Evolutionary conservation across 2,329 filamentous ascomycete genomes (phyloP), one percentile per base, ranked within the genome.

Genomic region (Botrytis elliptica): DNA sequence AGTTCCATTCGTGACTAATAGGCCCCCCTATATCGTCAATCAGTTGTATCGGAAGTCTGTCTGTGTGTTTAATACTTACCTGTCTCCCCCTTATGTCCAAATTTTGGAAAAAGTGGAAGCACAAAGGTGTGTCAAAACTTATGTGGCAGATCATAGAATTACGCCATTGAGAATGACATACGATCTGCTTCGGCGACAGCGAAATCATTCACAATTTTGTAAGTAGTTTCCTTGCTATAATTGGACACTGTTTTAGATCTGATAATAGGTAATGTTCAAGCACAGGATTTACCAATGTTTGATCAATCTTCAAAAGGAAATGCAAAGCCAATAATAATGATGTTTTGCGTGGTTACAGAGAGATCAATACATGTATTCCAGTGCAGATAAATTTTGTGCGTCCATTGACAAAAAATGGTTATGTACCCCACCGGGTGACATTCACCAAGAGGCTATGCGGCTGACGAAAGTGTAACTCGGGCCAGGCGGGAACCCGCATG

Each of bases 231-330:
- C 5, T 14, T n/a, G 49, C 10, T 12, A n/a, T 14, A n/a, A n/a
- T 14, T 52, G 25, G 3, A 52, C 5, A n/a, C 0, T 1, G 25
- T 12, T 14, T n/a, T 16, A 16, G 9, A n/a, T n/a, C 1, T 20
- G 29, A 33, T 20, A 18, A 29, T 29, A 29, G 29, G 18, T 59
- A 9, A 33, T 4, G 0, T 18, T 4, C 4, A 33, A 57, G 8
- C 16, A 20, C 29, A 33, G 16, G 4, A 59, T 20, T 20, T 90
- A 20, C 10, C 0, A 12, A 6, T 5, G 14, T 14, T 14, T 52
- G 25, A 52, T 52, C 12, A 4, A n/a, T 52, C 10, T 25, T 14
- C 49, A 14, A 16, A 52, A n/a, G 0, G 0, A n/a, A 14, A n/a
- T 14, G 49, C 4, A 52, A 14, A 14, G 12, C 25, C 49, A 52